Evolutionary conservation across 1,284 basidiomycete species (phyloP), one percentile per base, ranked within the genome.

Genomic region (Meira nashicola): DNA sequence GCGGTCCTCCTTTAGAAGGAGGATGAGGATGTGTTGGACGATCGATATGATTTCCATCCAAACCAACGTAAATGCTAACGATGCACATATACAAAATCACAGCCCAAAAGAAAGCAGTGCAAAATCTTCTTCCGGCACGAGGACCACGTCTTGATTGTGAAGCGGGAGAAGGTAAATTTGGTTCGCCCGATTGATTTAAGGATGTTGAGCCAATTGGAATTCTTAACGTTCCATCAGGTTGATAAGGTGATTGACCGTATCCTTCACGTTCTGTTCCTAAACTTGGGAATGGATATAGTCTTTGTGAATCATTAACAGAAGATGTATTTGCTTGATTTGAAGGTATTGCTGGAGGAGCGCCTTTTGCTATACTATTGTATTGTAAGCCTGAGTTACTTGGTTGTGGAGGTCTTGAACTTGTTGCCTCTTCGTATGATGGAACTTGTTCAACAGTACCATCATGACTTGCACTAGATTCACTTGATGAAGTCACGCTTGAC

Each of bases 211-310:
- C 50, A 8, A 53, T 53, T 15, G 50, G 21, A 15, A 53, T 53
- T 17, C 50, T 5, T 12, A 53, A 14, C 19, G 50, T 53, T 39
- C 28, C 50, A 41, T 38, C 38, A 5, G 50, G 6, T 15, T 53
- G 50, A 41, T 53, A 53, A 14, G 50, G 50, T 17, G 28, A 38
- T 23, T 53, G 50, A 39, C 50, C 50, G 28, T 53, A 53, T 39
- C 38, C 38, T 4, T 39, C 28, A 14, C 28, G 38, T 14, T 33
- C 28, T 17, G 50, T n/a, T n/a, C 21, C 50, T 44, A 44, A 8
- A 11, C 38, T 39, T 14, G 50, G 50, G 28, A 53, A 53, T 28
- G 50, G 50, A 25, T 53, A 53, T 14, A 25, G 28, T 33, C 28
- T 33, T 33, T 33, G 28, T 33, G 28, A 4, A 4, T 33, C 28